Conservation (phyloP, 129 eudicot genomes). For the Arctium lappa region DNA sequence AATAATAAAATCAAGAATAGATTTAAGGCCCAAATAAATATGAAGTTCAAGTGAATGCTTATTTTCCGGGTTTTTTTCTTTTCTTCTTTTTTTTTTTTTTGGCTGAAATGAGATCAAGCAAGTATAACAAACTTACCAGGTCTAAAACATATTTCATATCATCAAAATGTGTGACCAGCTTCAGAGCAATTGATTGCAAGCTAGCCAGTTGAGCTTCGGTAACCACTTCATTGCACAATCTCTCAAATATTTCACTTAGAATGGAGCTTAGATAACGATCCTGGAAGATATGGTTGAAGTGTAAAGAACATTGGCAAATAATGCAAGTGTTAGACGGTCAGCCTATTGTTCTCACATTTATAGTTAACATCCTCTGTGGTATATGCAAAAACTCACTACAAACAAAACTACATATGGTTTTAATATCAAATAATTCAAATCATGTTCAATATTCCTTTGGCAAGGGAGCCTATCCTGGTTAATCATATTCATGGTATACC, state of each 20-base stretch:
- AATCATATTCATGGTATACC: neutral
- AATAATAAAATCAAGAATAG: constrained; percentile 2
- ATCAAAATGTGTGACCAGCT: constrained; percentile 56
- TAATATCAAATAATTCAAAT: neutral
- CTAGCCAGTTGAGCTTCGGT: constrained; percentile 48
- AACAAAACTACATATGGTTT: neutral
- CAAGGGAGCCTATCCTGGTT: neutral
- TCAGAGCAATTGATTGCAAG: constrained; percentile 64
- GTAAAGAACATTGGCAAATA: neutral
- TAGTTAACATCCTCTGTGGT: neutral
- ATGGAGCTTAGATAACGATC: constrained; percentile 38
- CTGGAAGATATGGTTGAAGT: constrained; percentile 32
- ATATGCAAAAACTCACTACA: neutral
- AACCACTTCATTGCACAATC: constrained; percentile 43
- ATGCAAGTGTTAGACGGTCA: neutral
- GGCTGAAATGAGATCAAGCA: neutral
- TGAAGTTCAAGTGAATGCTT: neutral
- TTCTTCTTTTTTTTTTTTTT: neutral
- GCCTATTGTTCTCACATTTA: neutral
- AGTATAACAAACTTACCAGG: constrained; percentile 45
- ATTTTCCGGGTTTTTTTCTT: neutral
- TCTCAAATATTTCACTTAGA: constrained; percentile 56
- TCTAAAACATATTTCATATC: constrained; percentile 50
- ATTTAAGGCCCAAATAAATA: neutral
- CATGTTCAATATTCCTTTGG: neutral